phyloP scores from a whole-genome alignment of 169 alveolate species.

The Cryptosporidium viatorum region DNA sequence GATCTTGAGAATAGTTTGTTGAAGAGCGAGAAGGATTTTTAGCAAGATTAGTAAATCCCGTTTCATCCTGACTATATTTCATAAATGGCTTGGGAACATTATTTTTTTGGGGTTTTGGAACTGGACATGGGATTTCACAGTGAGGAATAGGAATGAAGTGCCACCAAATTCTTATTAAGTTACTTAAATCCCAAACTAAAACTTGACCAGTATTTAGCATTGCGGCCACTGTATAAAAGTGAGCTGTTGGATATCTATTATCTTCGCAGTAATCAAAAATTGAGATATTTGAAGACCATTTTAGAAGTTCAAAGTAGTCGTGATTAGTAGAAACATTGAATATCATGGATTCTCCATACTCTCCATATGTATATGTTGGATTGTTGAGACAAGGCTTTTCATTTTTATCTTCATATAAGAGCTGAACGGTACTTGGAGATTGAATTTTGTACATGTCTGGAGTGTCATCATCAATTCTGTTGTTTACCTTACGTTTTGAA shows the following conservation, averaged over 20 bases:
- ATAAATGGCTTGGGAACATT: constrained; percentile 67
- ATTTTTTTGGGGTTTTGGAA: constrained; percentile 66
- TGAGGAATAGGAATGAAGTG: constrained; percentile 72
- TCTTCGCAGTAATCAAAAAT: constrained; percentile 50
- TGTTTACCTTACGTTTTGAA: constrained; percentile 18
- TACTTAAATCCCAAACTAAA: constrained; percentile 71
- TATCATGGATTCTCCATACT: constrained; percentile 71
- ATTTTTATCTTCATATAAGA: neutral
- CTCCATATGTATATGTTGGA: constrained; percentile 38
- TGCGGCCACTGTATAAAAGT: constrained; percentile 72
- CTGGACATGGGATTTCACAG: constrained; percentile 75
- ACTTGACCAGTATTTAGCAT: constrained; percentile 71
- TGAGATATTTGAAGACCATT: constrained; percentile 68
- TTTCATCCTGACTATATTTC: constrained; percentile 56
- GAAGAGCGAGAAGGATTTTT: constrained; percentile 4
- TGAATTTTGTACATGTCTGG: constrained; percentile 52
- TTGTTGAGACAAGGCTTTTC: neutral
- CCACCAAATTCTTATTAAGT: constrained; percentile 70
- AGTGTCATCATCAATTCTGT: constrained; percentile 69
- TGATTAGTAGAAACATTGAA: constrained; percentile 62
- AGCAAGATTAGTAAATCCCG: neutral
- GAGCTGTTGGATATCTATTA: constrained; percentile 65
- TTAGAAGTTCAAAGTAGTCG: constrained; percentile 60
- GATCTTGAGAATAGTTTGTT: neutral
- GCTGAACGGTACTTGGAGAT: constrained; percentile 32